Conservation (phyloP, 2,329 filamentous ascomycete genomes). For the Epichloe sibirici region DNA sequence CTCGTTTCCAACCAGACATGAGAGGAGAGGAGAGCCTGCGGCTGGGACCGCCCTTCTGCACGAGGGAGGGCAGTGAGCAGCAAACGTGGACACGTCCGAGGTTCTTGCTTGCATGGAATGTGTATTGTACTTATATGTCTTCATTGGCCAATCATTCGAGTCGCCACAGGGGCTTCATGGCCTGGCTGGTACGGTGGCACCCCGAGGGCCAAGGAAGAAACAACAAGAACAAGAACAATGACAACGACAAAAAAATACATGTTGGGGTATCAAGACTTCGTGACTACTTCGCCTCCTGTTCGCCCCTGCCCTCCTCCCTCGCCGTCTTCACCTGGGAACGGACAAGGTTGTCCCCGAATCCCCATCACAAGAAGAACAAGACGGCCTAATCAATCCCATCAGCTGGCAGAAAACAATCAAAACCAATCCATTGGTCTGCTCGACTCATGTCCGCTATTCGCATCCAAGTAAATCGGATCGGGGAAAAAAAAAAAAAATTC, state of each 20-base stretch:
- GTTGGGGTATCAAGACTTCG: conserved; percentile 6
- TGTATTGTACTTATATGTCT: too few species aligned
- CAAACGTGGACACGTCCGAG: too few species aligned
- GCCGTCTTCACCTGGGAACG: background rate
- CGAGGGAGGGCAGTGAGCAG: too few species aligned
- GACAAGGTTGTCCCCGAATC: background rate
- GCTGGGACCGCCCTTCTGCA: too few species aligned
- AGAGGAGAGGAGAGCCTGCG: too few species aligned
- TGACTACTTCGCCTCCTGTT: background rate
- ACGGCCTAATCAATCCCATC: background rate
- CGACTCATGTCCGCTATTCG: background rate
- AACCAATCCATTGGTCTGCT: background rate
- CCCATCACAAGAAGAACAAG: background rate
- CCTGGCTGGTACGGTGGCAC: too few species aligned
- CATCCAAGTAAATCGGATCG: background rate
- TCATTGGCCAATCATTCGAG: too few species aligned
- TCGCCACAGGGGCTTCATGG: too few species aligned
- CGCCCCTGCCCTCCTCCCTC: background rate
- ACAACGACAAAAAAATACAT: background rate
- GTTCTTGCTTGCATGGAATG: too few species aligned
- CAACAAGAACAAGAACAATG: background rate
- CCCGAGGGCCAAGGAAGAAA: background rate
- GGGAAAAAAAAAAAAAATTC: background rate
- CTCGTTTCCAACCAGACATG: too few species aligned
- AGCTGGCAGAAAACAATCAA: background rate